Evolutionary conservation across 1,284 basidiomycete genomes (phyloP), one percentile per base, ranked within the genome.

Genomic region (Porogramme epimiltina): DNA sequence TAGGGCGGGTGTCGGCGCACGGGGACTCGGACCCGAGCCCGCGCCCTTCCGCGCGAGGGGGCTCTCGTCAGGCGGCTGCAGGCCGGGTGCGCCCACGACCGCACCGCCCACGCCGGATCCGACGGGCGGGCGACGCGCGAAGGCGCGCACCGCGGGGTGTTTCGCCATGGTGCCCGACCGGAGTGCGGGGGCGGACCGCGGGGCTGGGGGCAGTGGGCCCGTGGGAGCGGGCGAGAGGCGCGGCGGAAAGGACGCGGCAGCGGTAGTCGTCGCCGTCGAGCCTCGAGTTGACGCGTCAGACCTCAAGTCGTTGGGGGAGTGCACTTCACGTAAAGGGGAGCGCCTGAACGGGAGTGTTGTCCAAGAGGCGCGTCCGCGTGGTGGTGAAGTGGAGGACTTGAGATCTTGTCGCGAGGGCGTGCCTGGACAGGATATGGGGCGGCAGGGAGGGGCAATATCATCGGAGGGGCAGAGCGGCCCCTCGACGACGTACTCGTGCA

Each of bases 81-180:
- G 46, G n/a, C 33, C n/a, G 20, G 53, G 57, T 8, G 57, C 53
- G 18, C 51, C 51, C 20, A 54, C 46, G 28, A 55, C 53, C 8
- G 53, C 51, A 6, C 57, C 51, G 33, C 49, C 51, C 3, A 25
- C 18, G 15, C 58, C 52, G 16, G 54, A 49, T 24, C 50, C 54
- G 26, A 39, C 31, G 26, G 49, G 20, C 11, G 53, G 47, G 41
- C 37, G 26, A 8, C 59, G 60, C 10, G 55, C 49, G 11, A 65
- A 13, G 28, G 28, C 28, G n/a, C 62, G 63, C n/a, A 65, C 54
- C n/a, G 59, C 63, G 23, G 67, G 67, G 41, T 66, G 67, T 46
- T 61, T 64, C 13, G 66, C 65, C 52, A 62, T 60, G 36, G 57
- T 59, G 3, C 34, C 42, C 31, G 47, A 18, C 13, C 28, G 28